A percentile compares a stretch with the other conserved stretches of the same genome.
These are phyloP conservation scores for Nicotiana attenuata DNA, from an alignment of 257 asterid species.

Conservation along the genomic window DNA sequence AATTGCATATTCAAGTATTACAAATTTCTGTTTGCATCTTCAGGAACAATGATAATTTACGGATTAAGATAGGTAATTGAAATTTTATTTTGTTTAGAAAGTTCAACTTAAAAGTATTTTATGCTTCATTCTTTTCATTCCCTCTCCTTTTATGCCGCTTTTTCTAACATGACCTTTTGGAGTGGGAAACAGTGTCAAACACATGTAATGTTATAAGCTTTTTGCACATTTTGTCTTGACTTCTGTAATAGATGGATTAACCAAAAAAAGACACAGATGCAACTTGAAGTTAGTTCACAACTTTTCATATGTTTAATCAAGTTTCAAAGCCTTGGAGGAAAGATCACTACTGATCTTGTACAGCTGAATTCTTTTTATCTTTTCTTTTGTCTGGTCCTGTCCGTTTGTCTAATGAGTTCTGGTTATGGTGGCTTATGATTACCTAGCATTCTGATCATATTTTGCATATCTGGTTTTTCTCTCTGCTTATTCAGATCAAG, in stretches of 20 bases:
- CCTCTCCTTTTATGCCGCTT: neutral
- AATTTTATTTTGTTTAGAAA: neutral
- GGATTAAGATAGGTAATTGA: neutral
- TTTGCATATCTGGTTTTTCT: neutral
- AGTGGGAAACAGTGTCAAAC: neutral
- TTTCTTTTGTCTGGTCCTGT: neutral
- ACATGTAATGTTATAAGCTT: neutral
- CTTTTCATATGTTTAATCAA: neutral
- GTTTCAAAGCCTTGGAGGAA: neutral
- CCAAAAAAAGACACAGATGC: neutral
- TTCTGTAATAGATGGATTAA: neutral
- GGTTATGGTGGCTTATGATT: neutral
- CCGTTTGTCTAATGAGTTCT: neutral
- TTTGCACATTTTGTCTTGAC: constrained; percentile 1
- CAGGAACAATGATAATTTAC: neutral
- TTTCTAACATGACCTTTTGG: neutral
- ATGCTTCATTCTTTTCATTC: neutral
- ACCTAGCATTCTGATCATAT: neutral
- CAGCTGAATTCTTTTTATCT: neutral
- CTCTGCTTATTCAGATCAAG: constrained; percentile 53
- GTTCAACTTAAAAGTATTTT: neutral
- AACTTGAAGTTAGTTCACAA: neutral
- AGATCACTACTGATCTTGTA: neutral
- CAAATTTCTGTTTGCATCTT: neutral
- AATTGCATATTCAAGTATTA: neutral